phyloP scores from a whole-genome alignment of 306 rosid genomes.

The Argentina anserina region DNA sequence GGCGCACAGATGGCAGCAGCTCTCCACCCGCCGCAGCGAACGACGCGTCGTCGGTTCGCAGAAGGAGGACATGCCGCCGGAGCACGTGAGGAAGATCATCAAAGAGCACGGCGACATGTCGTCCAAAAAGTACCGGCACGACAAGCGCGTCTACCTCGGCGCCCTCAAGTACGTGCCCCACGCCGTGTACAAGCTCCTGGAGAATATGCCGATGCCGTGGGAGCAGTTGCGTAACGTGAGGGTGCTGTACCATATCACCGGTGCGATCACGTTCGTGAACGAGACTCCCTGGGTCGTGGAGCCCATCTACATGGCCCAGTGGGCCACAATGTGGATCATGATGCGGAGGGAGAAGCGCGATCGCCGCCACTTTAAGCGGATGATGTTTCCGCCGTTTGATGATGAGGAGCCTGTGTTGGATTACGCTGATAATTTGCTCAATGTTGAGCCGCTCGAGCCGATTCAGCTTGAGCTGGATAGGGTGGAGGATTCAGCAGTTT shows the following conservation, averaged over 20 bases:
- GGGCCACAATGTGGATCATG: conserved; percentile 99
- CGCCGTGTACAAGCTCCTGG: conserved; percentile 90
- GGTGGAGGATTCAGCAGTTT: conserved; percentile 94
- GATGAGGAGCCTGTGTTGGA: conserved; percentile 96
- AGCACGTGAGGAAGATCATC: conserved; percentile 86
- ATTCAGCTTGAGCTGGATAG: conserved; percentile 90
- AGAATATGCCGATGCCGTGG: conserved; percentile 99
- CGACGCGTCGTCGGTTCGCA: conserved; percentile 86
- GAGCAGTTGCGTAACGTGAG: conserved; percentile 95
- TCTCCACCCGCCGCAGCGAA: conserved; percentile 71
- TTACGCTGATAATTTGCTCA: conserved; percentile 85
- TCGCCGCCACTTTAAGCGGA: conserved; percentile 89
- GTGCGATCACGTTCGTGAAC: conserved; percentile 90
- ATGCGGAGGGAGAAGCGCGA: conserved; percentile 98
- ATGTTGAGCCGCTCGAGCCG: conserved; percentile 92
- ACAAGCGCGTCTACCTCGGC: conserved; percentile 93
- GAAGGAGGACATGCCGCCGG: conserved; percentile 96
- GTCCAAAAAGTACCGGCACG: conserved; percentile 88
- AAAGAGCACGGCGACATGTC: conserved; percentile 99
- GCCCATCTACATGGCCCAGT: conserved; percentile 91
- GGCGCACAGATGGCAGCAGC: conserved; percentile 88
- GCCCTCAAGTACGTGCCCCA: conserved; percentile 92
- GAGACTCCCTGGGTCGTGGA: conserved; percentile 98
- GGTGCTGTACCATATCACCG: conserved; percentile 86
- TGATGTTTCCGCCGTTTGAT: conserved; percentile 97